Evolutionary conservation across 768 basidiomycete species (phyloP).

Genomic region (Chalciporus piperatus): DNA sequence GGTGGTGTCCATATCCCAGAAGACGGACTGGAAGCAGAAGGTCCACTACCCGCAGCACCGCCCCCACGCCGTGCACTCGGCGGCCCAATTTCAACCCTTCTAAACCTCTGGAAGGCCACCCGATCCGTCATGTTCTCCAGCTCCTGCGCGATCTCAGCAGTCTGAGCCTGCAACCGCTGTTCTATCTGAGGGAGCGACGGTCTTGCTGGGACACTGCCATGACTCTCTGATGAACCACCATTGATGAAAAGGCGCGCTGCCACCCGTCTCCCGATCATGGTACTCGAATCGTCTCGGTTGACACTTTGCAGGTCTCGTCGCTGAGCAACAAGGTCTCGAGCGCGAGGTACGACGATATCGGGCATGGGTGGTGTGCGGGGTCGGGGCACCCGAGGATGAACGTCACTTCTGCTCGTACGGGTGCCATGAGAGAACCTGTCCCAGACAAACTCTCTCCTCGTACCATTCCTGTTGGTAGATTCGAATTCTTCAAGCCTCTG

Average conservation of each 20-base stretch:
- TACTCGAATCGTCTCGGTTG: constrained; percentile 29
- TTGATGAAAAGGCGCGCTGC: constrained; percentile 26
- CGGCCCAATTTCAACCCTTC: constrained; percentile 16
- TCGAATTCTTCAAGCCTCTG: constrained; percentile 35
- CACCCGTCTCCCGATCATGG: constrained; percentile 35
- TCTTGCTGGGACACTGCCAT: constrained; percentile 15
- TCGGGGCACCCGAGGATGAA: constrained; percentile 10
- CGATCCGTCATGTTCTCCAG: constrained; percentile 31
- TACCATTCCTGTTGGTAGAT: constrained; percentile 6
- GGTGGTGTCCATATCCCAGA: neutral
- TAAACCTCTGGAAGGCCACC: constrained; percentile 21
- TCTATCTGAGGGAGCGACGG: constrained; percentile 25
- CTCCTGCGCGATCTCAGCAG: constrained; percentile 32
- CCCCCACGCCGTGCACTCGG: constrained; percentile 8
- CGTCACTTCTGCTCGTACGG: constrained; percentile 16
- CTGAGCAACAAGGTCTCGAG: constrained; percentile 7
- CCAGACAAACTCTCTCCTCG: constrained; percentile 19
- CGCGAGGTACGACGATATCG: constrained; percentile 24
- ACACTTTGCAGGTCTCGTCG: constrained; percentile 20
- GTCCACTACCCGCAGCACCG: neutral
- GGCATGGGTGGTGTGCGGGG: constrained; percentile 32
- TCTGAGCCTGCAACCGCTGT: constrained; percentile 28
- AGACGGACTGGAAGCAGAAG: neutral
- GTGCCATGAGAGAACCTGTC: constrained; percentile 21
- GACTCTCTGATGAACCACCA: constrained; percentile 16